Evolutionary conservation across 257 asterid species (phyloP).

Genomic region (Nicotiana benthamiana): DNA sequence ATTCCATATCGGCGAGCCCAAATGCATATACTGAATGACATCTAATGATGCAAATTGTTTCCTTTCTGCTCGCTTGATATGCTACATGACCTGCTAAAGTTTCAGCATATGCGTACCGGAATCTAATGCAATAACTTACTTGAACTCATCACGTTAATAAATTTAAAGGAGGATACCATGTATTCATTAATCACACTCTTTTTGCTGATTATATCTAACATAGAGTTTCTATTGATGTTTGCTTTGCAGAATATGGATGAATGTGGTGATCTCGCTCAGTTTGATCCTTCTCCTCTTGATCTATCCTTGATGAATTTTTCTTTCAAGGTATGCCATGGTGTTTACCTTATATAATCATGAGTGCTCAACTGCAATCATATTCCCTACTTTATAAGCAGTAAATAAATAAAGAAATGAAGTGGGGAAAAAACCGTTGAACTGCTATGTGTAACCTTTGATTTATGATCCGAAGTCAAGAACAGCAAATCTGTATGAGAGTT

Average conservation of each 20-base stretch:
- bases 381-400: background rate
- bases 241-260: conserved; percentile 68
- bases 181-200: background rate
- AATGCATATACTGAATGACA: too few relatives aligned
- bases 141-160: background rate
- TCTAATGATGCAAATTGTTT: too few relatives aligned
- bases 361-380: background rate
- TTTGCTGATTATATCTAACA: background rate
- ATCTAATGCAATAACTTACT: background rate
- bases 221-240: conserved; percentile 11
- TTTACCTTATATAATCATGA: background rate
- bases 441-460: background rate
- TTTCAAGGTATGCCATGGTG: conserved; percentile 54
- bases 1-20: too few relatives aligned
- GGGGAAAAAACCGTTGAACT: background rate
- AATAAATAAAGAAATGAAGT: background rate
- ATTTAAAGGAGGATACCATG: background rate
- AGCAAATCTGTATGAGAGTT: background rate
- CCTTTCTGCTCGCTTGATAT: background rate
- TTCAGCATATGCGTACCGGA: background rate
- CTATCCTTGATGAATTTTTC: conserved; percentile 82
- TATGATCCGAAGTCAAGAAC: background rate
- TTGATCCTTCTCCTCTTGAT: conserved; percentile 63
- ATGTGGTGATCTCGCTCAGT: conserved; percentile 74
- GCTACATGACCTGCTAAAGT: background rate